Base-by-base conservation (phyloP, 345 rosid genomes). In the Pistacia atlantica region DNA sequence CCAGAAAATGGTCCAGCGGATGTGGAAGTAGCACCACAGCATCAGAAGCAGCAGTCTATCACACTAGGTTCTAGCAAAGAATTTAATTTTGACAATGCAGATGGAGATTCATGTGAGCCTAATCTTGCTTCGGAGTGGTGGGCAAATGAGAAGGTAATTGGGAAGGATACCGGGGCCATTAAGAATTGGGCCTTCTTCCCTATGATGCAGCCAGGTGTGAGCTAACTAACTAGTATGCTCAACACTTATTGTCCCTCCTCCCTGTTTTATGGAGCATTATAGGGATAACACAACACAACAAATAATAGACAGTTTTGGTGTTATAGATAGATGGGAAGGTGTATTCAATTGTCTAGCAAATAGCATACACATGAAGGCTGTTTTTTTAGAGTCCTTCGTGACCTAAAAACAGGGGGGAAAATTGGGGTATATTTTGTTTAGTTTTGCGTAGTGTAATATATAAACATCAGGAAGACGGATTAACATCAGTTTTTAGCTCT, bases 181-280 rank as follows among this genome's bases (percentile, higher is more conserved):
- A 82, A 80, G 63, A 90, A 87, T 66, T 93, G 98, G 99, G 89
- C 97, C 8, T 92, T 91, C 87, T 93, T 92, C 86, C 98, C 95
- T 22, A 78, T 91, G 83, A 78, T 89, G 77, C 97, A 89, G 74
- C 80, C 96, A 70, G 83, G 90, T 79, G 84, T 90, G 18, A 81
- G 92, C 46, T 42, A 42, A 42, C 83, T 92, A 87, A 88, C 80
- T 20, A 37, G 63, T 66, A 62, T n/a, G 37, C 76, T 54, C n/a
- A 65, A 59, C 67, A n/a, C 25, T 58, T 8, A 45, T 8, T 25
- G 52, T 42, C 46, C 46, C 46, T 42, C 74, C 67, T 59, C 57
- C 69, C 7, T 1, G 20, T 65, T 76, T 76, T 22, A 22, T 3
- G 66, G 68, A 67, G 52, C 80, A 48, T 52, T 74, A 10, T 65